Percentiles rank a stretch among this genome's conserved stretches.
These are phyloP conservation scores for Trichoderma sp. DNA, from an alignment of 2,329 filamentous ascomycete species.

Conservation along the genomic window DNA sequence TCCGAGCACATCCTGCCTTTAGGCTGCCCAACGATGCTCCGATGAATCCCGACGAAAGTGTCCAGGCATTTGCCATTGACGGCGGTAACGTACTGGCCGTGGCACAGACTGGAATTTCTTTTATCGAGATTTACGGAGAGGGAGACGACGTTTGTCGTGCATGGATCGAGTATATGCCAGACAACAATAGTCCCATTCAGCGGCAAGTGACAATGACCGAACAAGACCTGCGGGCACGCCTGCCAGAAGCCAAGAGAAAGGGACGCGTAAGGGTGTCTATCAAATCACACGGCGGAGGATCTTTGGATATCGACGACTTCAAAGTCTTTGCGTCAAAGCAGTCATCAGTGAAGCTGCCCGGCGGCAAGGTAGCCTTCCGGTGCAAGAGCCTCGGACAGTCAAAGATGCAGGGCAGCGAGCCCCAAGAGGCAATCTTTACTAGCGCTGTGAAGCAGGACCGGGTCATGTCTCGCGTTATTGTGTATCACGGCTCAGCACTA, in stretches of 20 bases:
- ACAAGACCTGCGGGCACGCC: slow-evolving; percentile 66
- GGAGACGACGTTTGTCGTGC: slow-evolving; percentile 78
- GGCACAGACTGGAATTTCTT: slow-evolving; percentile 79
- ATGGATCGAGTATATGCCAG: slow-evolving; percentile 78
- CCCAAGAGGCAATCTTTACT: slow-evolving; percentile 73
- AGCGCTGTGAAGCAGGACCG: slow-evolving; percentile 68
- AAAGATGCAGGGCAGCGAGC: slow-evolving; percentile 67
- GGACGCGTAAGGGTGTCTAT: slow-evolving; percentile 70
- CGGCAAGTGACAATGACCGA: slow-evolving; percentile 76
- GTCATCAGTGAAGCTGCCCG: slow-evolving; percentile 72
- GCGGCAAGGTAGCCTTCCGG: slow-evolving; percentile 68
- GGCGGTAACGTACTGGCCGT: slow-evolving; percentile 74
- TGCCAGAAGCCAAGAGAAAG: slow-evolving; percentile 74
- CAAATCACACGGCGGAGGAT: slow-evolving; percentile 74
- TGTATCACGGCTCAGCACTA: slow-evolving; percentile 75
- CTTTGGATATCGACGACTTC: slow-evolving; percentile 77
- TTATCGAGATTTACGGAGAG: slow-evolving; percentile 78
- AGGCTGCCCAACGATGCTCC: slow-evolving; percentile 73
- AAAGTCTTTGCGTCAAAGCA: slow-evolving; percentile 69
- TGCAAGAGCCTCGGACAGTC: slow-evolving; percentile 74
- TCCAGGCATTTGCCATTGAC: slow-evolving; percentile 86
- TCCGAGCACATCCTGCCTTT: slow-evolving; percentile 90
- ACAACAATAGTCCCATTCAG: slow-evolving; percentile 62
- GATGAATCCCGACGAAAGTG: slow-evolving; percentile 66
- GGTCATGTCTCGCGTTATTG: slow-evolving; percentile 70